These are phyloP conservation scores for Raphanus raphanistrum DNA, from an alignment of 345 rosid genomes.

Conservation along the genomic window DNA sequence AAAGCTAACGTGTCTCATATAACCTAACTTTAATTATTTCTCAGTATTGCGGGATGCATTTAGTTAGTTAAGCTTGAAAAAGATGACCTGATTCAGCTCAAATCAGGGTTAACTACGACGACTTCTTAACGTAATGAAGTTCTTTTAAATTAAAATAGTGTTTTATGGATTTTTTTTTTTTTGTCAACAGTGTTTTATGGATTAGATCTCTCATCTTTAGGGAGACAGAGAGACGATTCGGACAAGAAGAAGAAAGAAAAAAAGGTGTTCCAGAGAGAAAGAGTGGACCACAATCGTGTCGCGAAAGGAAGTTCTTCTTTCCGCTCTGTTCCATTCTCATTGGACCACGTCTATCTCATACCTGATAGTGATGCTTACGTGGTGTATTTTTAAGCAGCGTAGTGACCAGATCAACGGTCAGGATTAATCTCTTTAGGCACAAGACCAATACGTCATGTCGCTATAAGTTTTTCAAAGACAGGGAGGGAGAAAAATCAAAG, in stretches of 20 bases:
- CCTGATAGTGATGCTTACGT: constrained; percentile 35
- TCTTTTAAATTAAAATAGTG: neutral
- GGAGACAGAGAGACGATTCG: constrained; percentile 22
- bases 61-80: constrained; percentile 19
- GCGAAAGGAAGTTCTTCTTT: constrained; percentile 40
- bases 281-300: constrained; percentile 54
- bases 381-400: constrained; percentile 13
- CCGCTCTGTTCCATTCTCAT: constrained; percentile 33
- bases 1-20: neutral
- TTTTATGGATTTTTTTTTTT: neutral
- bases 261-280: neutral
- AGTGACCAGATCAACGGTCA: constrained; percentile 44
- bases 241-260: neutral
- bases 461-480: neutral
- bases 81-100: constrained; percentile 14
- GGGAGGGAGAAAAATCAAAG: constrained; percentile 2
- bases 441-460: constrained; percentile 43
- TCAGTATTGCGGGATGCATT: neutral
- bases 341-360: constrained; percentile 45
- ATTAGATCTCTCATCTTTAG: neutral
- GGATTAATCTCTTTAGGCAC: constrained; percentile 29
- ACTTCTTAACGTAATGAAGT: constrained; percentile 12
- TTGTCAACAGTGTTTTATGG: neutral
- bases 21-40: neutral
- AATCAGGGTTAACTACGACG: constrained; percentile 22